These are phyloP conservation scores for Pseudogymnoascus sp. DNA, from an alignment of 2,329 filamentous ascomycete species.

Conservation along the genomic window DNA sequence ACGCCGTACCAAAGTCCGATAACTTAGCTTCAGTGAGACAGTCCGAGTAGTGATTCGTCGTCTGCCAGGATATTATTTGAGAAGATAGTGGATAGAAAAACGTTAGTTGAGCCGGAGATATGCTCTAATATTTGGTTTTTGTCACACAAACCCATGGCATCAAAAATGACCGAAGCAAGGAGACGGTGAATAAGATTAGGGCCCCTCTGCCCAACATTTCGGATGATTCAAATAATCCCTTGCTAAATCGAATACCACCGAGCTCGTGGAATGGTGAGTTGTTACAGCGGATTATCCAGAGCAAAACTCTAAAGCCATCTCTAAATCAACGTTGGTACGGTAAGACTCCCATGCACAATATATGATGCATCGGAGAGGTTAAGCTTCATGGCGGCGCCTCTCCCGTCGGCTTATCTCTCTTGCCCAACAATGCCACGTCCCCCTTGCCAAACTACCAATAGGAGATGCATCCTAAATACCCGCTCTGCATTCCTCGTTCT, in stretches of 20 bases:
- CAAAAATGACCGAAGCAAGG: background rate
- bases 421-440: background rate
- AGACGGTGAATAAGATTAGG: background rate
- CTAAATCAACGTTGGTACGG: background rate
- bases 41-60: background rate
- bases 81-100: background rate
- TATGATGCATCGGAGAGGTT: background rate
- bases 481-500: background rate
- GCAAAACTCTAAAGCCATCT: background rate
- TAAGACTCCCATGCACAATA: background rate
- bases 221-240: background rate
- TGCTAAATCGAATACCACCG: background rate
- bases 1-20: background rate
- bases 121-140: background rate
- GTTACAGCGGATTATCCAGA: background rate
- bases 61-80: background rate
- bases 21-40: background rate
- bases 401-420: background rate
- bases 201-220: background rate
- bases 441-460: background rate
- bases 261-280: background rate
- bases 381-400: background rate
- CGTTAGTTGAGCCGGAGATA: background rate
- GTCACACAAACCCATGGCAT: background rate
- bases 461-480: background rate